Percentiles rank a stretch among this genome's conserved stretches.
Evolutionary conservation across 768 basidiomycete genomes (phyloP).

Genomic region (Amanita phalloides): DNA sequence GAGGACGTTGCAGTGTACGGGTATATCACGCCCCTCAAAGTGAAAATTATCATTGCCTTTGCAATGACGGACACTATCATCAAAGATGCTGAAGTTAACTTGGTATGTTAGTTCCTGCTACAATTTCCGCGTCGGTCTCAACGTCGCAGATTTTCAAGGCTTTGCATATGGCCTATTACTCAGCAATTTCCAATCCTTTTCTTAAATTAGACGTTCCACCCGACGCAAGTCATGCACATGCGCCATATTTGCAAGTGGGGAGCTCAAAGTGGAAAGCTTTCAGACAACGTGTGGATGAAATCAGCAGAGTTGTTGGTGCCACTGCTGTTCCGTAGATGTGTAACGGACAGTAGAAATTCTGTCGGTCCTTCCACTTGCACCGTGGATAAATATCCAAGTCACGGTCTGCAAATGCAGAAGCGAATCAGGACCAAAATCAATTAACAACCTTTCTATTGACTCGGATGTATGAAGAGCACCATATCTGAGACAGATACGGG

Average conservation of each 20-base stretch:
- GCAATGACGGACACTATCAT: constrained; percentile 76
- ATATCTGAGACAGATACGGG: constrained; percentile 93
- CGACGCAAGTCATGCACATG: constrained; percentile 39
- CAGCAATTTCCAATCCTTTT: constrained; percentile 80
- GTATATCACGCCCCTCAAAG: constrained; percentile 78
- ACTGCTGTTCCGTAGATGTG: background rate
- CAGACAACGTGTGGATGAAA: constrained; percentile 62
- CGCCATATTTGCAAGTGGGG: constrained; percentile 47
- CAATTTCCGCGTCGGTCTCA: background rate
- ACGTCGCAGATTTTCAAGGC: constrained; percentile 71
- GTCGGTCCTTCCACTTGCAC: constrained; percentile 2
- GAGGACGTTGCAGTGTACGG: constrained; percentile 92
- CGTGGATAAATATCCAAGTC: constrained; percentile 8
- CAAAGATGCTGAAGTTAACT: constrained; percentile 67
- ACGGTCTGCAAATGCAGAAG: constrained; percentile 11
- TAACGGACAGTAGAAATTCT: background rate
- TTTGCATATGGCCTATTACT: constrained; percentile 80
- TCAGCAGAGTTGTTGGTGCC: constrained; percentile 44
- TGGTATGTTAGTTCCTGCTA: constrained; percentile 32
- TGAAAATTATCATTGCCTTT: constrained; percentile 78
- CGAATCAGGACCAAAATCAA: constrained; percentile 43
- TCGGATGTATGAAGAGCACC: constrained; percentile 54
- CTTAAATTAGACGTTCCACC: constrained; percentile 46
- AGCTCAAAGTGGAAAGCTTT: constrained; percentile 62
- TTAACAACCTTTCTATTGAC: constrained; percentile 67